Base-by-base conservation (phyloP, 75 land plant genomes). In the Larix kaempferi region DNA sequence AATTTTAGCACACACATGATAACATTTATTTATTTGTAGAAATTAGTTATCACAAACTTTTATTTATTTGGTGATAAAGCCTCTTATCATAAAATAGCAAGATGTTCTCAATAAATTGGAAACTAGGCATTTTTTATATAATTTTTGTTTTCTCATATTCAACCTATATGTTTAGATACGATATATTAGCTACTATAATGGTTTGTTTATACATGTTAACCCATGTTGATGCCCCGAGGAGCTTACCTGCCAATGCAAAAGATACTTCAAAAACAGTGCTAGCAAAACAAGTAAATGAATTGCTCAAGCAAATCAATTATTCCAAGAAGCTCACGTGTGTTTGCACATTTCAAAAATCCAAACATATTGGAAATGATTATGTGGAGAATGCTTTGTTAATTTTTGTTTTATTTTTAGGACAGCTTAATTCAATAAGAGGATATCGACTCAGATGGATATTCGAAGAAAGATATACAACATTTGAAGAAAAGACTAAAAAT, bases 271-370 rank as follows among this genome's bases (percentile, higher is more conserved):
- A 81, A 75, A 62, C 1, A 11, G 82, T 84, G 80, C 75, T 73
- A 79, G 75, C 33, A 26, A 33, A 72, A 23, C 98, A 95, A 73
- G 56, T 84, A 19, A 56, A 83, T 19, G 57, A 84, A 23, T 81
- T 95, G 73, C 85, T 93, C 41, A 76, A 76, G 64, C 81, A 86
- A 85, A 90, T 76, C 85, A 94, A 75, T 27, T 90, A 13, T 94
- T 91, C 73, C 13, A 57, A 33, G 87, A 86, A 74, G 76, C 94
- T 52, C 83, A 88, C 92, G 94, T 89, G 23, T 49, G 35, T 37
- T 23, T 39, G 69, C 19, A 79, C 52, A 19, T 67, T 57, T 56
- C 8, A n/a, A 76, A 5, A 25, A 33, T 49, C 0, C 54, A 44
- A 66, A 39, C 5, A 25, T 37, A 21, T 5, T 19, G 23, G 35